phyloP scores from a whole-genome alignment of 768 basidiomycete genomes.

The Lepiota venenata region DNA sequence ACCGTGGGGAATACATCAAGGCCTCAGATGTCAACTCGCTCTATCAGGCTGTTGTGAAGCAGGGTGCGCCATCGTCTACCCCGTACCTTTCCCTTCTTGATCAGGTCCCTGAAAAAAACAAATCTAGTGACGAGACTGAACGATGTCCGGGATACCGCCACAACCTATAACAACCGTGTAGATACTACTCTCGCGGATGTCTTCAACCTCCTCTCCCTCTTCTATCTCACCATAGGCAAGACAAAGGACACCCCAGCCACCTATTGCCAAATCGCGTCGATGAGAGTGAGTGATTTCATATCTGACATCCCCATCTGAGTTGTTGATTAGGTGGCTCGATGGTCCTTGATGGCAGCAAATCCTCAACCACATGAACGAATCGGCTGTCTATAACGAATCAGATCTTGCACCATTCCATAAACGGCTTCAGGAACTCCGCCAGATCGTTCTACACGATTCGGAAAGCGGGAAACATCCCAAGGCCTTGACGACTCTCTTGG shows the following conservation, averaged over 20 bases:
- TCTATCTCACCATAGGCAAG: constrained; percentile 97
- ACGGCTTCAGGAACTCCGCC: constrained; percentile 76
- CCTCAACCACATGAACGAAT: constrained; percentile 93
- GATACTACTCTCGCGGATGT: constrained; percentile 97
- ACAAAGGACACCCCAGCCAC: constrained; percentile 92
- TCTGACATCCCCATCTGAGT: background rate
- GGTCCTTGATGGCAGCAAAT: constrained; percentile 65
- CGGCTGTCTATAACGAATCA: constrained; percentile 87
- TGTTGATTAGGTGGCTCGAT: constrained; percentile 12
- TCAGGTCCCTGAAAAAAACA: background rate
- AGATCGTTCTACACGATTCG: constrained; percentile 81
- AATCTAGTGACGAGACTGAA: constrained; percentile 89
- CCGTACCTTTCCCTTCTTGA: background rate
- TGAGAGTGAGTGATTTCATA: constrained; percentile 69
- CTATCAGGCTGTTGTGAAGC: constrained; percentile 91
- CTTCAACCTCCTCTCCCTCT: constrained; percentile 90
- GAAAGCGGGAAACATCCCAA: constrained; percentile 81
- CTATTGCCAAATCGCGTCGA: constrained; percentile 94
- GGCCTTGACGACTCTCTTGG: constrained; percentile 85
- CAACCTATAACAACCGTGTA: constrained; percentile 79
- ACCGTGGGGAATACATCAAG: constrained; percentile 90
- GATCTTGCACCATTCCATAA: constrained; percentile 87
- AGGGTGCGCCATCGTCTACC: constrained; percentile 52
- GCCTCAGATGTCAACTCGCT: constrained; percentile 90
- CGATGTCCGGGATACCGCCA: constrained; percentile 79